These are phyloP conservation scores for Penicillium riverlandense DNA, from an alignment of 495 filamentous ascomycete genomes.

Conservation along the genomic window DNA sequence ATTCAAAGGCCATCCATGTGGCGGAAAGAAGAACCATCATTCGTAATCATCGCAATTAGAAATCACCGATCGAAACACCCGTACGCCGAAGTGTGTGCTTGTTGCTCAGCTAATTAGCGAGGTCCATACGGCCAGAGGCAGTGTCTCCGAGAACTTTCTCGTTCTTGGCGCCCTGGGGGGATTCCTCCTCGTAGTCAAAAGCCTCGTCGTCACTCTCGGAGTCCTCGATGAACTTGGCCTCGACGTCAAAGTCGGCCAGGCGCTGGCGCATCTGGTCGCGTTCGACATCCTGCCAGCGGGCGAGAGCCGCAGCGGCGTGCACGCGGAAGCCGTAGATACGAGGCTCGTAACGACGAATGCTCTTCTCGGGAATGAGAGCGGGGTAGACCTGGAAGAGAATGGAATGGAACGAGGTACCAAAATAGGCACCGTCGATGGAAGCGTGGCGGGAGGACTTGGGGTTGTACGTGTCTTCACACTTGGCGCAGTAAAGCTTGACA, in stretches of 20 bases:
- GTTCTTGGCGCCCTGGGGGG: conserved; percentile 17
- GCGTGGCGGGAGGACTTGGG: conserved; percentile 96
- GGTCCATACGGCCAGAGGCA: conserved; percentile 38
- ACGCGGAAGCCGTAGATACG: conserved; percentile 92
- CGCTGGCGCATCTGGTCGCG: conserved; percentile 72
- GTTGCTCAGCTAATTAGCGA: conserved; percentile 21
- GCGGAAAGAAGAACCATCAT: conserved; percentile 11
- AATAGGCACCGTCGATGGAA: conserved; percentile 94
- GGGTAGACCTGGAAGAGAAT: conserved; percentile 99
- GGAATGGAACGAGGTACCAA: conserved; percentile 95
- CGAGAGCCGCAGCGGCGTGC: conserved; percentile 79
- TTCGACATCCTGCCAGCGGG: conserved; percentile 80
- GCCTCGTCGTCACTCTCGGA: conserved; percentile 44
- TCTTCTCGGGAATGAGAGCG: conserved; percentile 77
- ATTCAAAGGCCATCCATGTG: conserved; percentile 7
- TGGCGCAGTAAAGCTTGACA: conserved; percentile 93
- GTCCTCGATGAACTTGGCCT: conserved; percentile 51
- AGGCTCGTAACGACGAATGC: conserved; percentile 75
- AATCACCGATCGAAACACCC: conserved; percentile 5
- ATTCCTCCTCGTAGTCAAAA: conserved; percentile 37
- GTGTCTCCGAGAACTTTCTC: conserved; percentile 29
- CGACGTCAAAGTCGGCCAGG: conserved; percentile 46
- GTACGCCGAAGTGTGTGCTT: conserved; percentile 25
- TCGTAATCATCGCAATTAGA: conserved; percentile 8
- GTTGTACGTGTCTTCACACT: conserved; percentile 98